These are phyloP conservation scores for Coemansia nantahalensis DNA, from an alignment of 192 early-diverging fungal species.

Conservation along the genomic window DNA sequence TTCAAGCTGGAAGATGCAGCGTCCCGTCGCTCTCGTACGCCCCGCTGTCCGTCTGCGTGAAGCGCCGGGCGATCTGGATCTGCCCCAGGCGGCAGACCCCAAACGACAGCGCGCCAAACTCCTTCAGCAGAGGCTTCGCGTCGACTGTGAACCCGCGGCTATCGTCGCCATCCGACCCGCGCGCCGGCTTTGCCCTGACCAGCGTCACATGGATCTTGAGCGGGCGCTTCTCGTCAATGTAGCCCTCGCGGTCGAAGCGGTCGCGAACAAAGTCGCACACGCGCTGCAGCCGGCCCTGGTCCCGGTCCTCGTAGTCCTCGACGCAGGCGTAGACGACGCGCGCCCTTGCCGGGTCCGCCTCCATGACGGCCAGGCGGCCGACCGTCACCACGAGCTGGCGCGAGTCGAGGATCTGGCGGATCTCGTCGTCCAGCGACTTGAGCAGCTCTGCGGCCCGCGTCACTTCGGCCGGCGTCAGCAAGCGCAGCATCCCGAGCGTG, in stretches of 20 bases:
- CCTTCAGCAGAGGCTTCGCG: slow-evolving; percentile 22
- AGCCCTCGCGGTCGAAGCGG: slow-evolving; percentile 26
- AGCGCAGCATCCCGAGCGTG: slow-evolving; percentile 44
- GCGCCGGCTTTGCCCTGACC: slow-evolving; percentile 2
- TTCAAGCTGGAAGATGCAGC: too few species aligned
- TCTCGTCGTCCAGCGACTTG: slow-evolving; percentile 15
- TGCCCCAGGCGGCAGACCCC: slow-evolving; percentile 34
- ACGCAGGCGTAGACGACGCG: slow-evolving; percentile 20
- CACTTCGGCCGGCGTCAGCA: slow-evolving; percentile 15
- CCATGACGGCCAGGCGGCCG: slow-evolving; percentile 24
- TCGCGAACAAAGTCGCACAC: slow-evolving; percentile 26
- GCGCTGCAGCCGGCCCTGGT: slow-evolving; percentile 5
- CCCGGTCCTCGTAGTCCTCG: slow-evolving; percentile 15
- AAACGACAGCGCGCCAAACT: slow-evolving; percentile 22
- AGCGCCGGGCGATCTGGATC: slow-evolving; percentile 41
- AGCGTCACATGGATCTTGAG: slow-evolving; percentile 36
- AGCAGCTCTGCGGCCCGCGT: slow-evolving; percentile 18
- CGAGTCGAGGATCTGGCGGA: slow-evolving; percentile 10
- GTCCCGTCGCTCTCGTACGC: slow-evolving; percentile 38
- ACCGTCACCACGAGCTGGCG: slow-evolving; percentile 22
- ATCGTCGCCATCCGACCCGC: too few species aligned
- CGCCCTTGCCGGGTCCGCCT: slow-evolving; percentile 13
- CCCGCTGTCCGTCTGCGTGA: slow-evolving; percentile 18
- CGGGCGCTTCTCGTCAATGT: slow-evolving; percentile 38
- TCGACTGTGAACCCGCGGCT: slow-evolving; percentile 10